phyloP scores from a whole-genome alignment of 2,329 filamentous ascomycete species.

The Dissoconium aciculare region DNA sequence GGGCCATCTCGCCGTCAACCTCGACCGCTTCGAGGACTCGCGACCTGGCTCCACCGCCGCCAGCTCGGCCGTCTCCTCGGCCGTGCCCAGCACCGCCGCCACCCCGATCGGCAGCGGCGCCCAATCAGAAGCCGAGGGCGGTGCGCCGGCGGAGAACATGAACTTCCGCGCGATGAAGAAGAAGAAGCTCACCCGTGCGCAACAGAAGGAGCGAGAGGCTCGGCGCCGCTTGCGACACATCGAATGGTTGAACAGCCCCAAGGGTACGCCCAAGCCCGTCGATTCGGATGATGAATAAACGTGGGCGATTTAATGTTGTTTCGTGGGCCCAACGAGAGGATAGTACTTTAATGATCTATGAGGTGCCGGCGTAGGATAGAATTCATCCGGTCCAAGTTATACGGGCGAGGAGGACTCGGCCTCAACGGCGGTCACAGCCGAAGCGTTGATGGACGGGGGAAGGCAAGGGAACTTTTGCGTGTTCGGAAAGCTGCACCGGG shows the following conservation, averaged over 20 bases:
- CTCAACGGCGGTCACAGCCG: too few relatives aligned
- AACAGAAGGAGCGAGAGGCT: conserved; percentile 84
- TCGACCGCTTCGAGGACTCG: conserved; percentile 78
- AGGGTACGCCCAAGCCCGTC: conserved; percentile 62
- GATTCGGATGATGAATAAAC: conserved; percentile 79
- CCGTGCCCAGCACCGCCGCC: conserved; percentile 19
- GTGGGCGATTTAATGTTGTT: too few relatives aligned
- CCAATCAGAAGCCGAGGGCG: conserved; percentile 57
- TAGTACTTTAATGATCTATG: too few relatives aligned
- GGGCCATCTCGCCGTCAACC: conserved; percentile 55
- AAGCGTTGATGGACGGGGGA: too few relatives aligned
- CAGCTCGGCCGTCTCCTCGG: conserved; percentile 38
- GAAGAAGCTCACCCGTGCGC: conserved; percentile 98
- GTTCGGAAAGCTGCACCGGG: too few relatives aligned
- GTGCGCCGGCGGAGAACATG: conserved; percentile 48
- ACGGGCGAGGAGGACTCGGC: too few relatives aligned
- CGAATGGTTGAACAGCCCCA: conserved; percentile 52
- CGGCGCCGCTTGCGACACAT: conserved; percentile 73
- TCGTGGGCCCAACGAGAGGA: too few relatives aligned
- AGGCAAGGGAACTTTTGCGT: too few relatives aligned
- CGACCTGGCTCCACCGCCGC: conserved; percentile 52
- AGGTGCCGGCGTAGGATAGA: too few relatives aligned
- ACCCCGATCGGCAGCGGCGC: conserved; percentile 21
- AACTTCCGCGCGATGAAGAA: conserved; percentile 89
- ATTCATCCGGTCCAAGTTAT: too few relatives aligned